Percentiles rank a stretch among this genome's conserved stretches.
These are phyloP conservation scores for Dactylellina leptospora DNA, from an alignment of 2,329 filamentous ascomycete genomes.

Conservation along the genomic window DNA sequence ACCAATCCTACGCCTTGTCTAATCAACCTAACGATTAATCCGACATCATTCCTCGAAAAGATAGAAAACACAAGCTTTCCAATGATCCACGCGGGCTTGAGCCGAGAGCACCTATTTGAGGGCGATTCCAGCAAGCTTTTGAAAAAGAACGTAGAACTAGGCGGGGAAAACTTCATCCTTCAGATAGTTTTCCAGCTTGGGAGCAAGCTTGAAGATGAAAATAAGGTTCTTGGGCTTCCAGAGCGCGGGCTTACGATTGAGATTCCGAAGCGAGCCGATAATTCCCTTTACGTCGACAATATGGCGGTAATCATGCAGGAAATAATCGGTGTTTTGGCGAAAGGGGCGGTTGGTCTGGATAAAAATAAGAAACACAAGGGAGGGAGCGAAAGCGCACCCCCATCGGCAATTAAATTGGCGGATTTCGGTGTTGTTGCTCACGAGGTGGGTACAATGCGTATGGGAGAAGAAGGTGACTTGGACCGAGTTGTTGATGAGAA, in stretches of 20 bases:
- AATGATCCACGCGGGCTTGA: background rate
- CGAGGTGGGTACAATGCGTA: conserved; percentile 18
- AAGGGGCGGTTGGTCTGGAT: background rate
- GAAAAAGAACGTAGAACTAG: background rate
- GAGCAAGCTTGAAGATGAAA: background rate
- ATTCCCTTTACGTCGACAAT: background rate
- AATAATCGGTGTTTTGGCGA: background rate
- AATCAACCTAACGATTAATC: conserved; percentile 9
- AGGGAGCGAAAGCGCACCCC: background rate
- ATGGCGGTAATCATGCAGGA: background rate
- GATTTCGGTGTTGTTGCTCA: conserved; percentile 12
- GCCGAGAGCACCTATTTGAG: background rate
- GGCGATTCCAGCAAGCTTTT: background rate
- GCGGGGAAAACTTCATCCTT: background rate
- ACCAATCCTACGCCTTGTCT: background rate
- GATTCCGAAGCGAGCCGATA: background rate
- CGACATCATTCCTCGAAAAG: conserved; percentile 4
- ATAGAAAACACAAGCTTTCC: background rate
- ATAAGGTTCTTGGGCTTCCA: conserved; percentile 9
- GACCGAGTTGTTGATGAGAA: background rate
- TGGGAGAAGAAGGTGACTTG: background rate
- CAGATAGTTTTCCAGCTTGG: conserved; percentile 7
- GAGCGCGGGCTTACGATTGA: background rate
- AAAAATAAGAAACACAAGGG: background rate
- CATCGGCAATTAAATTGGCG: background rate